Evolutionary conservation across 163 green algal species (phyloP), one percentile per base, ranked within the genome.

Genomic region (Picocystis sp.): DNA sequence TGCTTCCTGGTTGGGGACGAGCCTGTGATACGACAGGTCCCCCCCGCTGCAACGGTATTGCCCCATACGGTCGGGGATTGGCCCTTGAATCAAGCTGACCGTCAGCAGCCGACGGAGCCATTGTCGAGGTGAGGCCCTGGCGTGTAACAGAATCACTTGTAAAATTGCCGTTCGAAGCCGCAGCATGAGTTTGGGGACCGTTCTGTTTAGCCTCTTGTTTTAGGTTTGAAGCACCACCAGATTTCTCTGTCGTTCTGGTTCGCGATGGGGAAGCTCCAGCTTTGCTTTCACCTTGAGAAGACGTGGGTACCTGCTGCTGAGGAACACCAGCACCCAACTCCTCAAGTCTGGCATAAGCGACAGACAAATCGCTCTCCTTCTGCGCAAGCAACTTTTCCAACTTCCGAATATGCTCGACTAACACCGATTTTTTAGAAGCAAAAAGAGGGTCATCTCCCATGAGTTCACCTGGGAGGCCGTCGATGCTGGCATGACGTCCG

Each of bases 341-440:
- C 11, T 54, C 38, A 24, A 54, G 47, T 24, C 38, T 33, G 47
- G 47, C n/a, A 33, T 54, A 34, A 10, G 38, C 24, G 11, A 45
- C 38, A 19, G 47, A 33, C 3, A 54, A 45, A 3, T 33, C 38
- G 3, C 11, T 34, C 24, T 54, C 47, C 47, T 24, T 54, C 47
- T 54, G 47, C n/a, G 47, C 17, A 3, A 54, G 19, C 8, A 45
- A 11, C n/a, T 21, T 34, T 24, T 54, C 47, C n/a, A 54, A 24
- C 24, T 34, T 29, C 9, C 38, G 24, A 3, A 54, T 34, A 10
- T 54, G 34, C 47, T 54, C 38, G 9, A 34, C 47, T 3, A 54
- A 11, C 3, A 45, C 47, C 3, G 47, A 54, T 11, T 45, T 54
- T 3, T 45, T 38, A 8, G 29, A 38, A 3, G 29, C 29, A 38